These are phyloP conservation scores for Kwoniella sp. DNA, from an alignment of 768 basidiomycete genomes.

Conservation along the genomic window DNA sequence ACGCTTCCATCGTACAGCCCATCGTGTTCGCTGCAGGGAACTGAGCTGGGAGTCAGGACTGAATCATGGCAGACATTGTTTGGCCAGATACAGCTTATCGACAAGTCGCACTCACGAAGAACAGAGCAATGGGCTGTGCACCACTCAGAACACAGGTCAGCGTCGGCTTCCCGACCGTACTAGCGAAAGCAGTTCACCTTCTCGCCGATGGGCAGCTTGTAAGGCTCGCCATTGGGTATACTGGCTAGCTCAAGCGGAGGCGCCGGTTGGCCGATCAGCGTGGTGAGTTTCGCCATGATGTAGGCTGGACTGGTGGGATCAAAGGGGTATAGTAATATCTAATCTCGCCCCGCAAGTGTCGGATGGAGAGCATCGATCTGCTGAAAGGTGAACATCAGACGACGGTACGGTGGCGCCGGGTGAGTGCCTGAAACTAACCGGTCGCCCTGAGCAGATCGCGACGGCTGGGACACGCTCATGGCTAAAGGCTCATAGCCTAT, in stretches of 20 bases:
- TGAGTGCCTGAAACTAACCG: too few species aligned
- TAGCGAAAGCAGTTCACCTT: too few species aligned
- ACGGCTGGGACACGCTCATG: too few species aligned
- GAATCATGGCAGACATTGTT: background rate
- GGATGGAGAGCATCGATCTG: too few species aligned
- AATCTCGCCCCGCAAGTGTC: too few species aligned
- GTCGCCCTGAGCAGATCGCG: too few species aligned
- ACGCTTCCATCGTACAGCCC: constrained; percentile 77
- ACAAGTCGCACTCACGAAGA: constrained; percentile 59
- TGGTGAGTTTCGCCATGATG: constrained; percentile 44
- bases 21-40: constrained; percentile 57
- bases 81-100: background rate
- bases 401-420: too few species aligned
- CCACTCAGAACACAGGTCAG: background rate
- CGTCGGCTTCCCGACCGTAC: background rate
- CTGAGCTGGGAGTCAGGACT: constrained; percentile 3
- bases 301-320: too few species aligned
- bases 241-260: constrained; percentile 62
- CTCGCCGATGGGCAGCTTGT: constrained; percentile 54
- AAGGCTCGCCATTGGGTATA: constrained; percentile 62
- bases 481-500: too few species aligned
- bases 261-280: constrained; percentile 61
- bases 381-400: too few species aligned
- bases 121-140: constrained; percentile 62
- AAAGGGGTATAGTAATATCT: too few species aligned